Conservation (phyloP, 768 basidiomycete species). For the Trametes villosa region DNA sequence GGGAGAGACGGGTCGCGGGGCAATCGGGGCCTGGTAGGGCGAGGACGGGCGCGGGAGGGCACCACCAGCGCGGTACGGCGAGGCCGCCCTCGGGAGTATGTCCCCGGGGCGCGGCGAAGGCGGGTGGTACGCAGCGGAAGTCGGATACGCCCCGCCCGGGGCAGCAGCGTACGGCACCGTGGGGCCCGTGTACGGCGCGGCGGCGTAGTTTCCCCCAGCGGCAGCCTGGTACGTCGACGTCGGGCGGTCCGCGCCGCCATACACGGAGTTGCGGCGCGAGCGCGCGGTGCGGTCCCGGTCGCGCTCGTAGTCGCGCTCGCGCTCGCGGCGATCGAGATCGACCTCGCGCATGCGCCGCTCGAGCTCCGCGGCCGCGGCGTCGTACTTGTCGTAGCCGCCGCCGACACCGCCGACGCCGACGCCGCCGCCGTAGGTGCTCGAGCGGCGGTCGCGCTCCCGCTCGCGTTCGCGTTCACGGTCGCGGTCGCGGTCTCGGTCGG, state of each 20-base stretch:
- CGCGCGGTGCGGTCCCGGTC: conserved; percentile 22
- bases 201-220: conserved; percentile 18
- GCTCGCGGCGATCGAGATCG: conserved; percentile 28
- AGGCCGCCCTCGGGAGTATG: conserved; percentile 14
- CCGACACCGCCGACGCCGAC: no score
- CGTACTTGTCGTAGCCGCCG: conserved; percentile 24
- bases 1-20: conserved; percentile 21
- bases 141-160: conserved; percentile 22
- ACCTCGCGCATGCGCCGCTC: conserved; percentile 42
- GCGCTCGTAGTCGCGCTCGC: conserved; percentile 24
- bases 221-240: conserved; percentile 26
- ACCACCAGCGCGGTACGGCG: conserved; percentile 24
- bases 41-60: conserved; percentile 24
- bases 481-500: conserved; percentile 24
- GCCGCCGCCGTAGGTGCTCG: conserved; percentile 27
- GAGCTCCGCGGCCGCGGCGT: conserved; percentile 44
- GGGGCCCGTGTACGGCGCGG: neutral
- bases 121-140: conserved; percentile 19
- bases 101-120: conserved; percentile 27
- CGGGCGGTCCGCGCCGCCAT: conserved; percentile 23
- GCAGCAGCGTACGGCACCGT: conserved; percentile 17
- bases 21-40: conserved; percentile 21
- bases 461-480: conserved; percentile 43
- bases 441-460: conserved; percentile 31
- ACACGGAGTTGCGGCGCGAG: conserved; percentile 25